Conservation (phyloP, 2,329 filamentous ascomycete genomes). For the Tolypocladium cylindrosporum region DNA sequence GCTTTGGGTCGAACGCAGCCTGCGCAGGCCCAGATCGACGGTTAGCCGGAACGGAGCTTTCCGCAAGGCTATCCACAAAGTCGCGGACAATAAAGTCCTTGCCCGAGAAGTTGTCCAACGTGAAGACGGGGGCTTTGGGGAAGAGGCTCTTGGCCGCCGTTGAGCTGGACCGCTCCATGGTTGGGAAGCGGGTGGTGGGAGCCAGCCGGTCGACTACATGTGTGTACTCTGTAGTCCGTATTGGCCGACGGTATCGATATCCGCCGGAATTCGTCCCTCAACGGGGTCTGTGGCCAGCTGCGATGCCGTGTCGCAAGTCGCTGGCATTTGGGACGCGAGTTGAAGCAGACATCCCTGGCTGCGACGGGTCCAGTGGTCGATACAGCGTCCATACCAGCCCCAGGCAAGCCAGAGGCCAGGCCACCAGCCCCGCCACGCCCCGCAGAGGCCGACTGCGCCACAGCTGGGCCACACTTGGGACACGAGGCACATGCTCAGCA, state of each 20-base stretch:
- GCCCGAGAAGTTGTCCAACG: constrained; percentile 76
- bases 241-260: not conserved
- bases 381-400: not conserved
- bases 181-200: constrained; percentile 4
- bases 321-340: not conserved
- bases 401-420: not conserved
- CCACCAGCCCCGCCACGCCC: not conserved
- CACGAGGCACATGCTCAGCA: constrained; percentile 1
- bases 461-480: constrained; percentile 1
- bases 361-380: not conserved
- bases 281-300: not conserved
- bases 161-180: constrained; percentile 33
- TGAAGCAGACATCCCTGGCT: not conserved
- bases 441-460: not conserved
- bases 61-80: constrained; percentile 88
- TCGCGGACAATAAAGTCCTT: constrained; percentile 97
- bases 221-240: not conserved
- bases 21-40: constrained; percentile 64
- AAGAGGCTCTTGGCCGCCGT: constrained; percentile 59
- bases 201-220: not conserved
- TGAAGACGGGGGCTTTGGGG: constrained; percentile 72
- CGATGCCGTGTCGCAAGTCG: constrained; percentile 1
- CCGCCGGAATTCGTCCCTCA: not conserved
- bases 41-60: constrained; percentile 67
- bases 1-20: constrained; percentile 82